Conservation (phyloP, 2,329 filamentous ascomycete genomes). For the Tolypocladium guangdongense region DNA sequence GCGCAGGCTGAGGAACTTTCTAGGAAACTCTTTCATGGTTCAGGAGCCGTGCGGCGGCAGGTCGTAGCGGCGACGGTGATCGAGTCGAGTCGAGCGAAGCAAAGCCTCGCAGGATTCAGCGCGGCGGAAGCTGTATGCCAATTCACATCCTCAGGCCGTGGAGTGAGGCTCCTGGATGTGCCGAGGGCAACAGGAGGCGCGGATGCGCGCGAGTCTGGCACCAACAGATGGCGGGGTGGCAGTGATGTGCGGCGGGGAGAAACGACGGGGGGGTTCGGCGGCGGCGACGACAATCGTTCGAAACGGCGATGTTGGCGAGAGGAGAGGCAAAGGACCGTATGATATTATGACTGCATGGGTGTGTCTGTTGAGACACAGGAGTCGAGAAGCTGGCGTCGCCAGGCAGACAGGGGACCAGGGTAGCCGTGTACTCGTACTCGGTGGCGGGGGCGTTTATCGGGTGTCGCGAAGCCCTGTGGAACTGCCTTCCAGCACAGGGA, state of each 20-base stretch:
- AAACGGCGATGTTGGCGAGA: neutral
- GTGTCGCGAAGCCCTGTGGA: neutral
- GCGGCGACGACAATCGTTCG: neutral
- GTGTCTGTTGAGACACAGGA: neutral
- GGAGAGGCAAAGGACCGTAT: neutral
- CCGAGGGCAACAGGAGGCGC: neutral
- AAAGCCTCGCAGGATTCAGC: conserved; percentile 18
- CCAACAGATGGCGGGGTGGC: neutral
- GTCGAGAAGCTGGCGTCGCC: neutral
- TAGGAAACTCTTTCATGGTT: conserved; percentile 45
- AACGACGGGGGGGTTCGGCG: neutral
- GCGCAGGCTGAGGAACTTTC: conserved; percentile 59
- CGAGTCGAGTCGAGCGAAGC: conserved; percentile 4
- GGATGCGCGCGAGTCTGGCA: neutral
- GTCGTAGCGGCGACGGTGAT: neutral
- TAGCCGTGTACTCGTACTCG: too few species aligned
- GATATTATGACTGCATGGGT: neutral
- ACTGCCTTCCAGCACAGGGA: neutral
- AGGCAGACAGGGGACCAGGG: neutral
- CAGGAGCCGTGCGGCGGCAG: neutral
- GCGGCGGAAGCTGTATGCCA: conserved; percentile 17
- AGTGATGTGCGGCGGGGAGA: neutral
- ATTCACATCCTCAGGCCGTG: conserved; percentile 18
- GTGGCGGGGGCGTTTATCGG: too few species aligned
- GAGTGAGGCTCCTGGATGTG: neutral